Base-by-base conservation (phyloP, 805 yeast species). In the Alloascoidea africana region DNA sequence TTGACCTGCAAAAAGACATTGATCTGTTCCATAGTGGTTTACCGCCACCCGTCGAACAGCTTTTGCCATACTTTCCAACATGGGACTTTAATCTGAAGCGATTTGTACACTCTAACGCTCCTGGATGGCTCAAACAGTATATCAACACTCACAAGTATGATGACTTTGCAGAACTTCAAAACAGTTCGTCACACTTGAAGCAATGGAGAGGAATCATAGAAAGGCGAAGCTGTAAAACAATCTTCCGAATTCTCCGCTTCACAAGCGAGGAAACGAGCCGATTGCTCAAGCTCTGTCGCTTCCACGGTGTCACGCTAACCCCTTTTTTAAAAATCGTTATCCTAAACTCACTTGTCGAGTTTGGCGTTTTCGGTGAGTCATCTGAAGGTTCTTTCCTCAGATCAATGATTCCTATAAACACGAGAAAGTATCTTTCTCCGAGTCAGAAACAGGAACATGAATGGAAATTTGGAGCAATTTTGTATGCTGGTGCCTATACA, bases 341-440 rank as follows among this genome's bases (percentile, higher is more conserved):
- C 8, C n/a, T 23, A 23, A 23, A n/a, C n/a, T 8, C 30, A 23
- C n/a, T 23, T 8, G n/a, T 23, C n/a, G 30, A 23, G 8, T 23
- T 23, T 8, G n/a, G n/a, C 8, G n/a, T 23, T 23, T 23, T 23
- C 8, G n/a, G n/a, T 8, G n/a, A 8, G 8, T 8, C 8, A 8
- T 8, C 8, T 23, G n/a, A 23, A 8, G 30, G n/a, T 23, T 8
- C 8, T 8, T 23, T 8, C n/a, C n/a, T 23, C n/a, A 23, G n/a
- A 23, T 23, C 30, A 23, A 23, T 23, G 30, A 23, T 23, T 23
- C 30, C 30, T 8, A 23, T 23, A 23, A 23, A 23, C n/a, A 23
- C 30, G n/a, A 23, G 30, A n/a, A 23, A 23, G n/a, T 23, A 8
- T 23, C n/a, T 23, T 8, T 8, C 8, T 23, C 13, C 8, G 8